Evolutionary conservation across 2,329 filamentous ascomycete genomes (phyloP), one percentile per base, ranked within the genome.

Genomic region (Exophiala aquamarina): DNA sequence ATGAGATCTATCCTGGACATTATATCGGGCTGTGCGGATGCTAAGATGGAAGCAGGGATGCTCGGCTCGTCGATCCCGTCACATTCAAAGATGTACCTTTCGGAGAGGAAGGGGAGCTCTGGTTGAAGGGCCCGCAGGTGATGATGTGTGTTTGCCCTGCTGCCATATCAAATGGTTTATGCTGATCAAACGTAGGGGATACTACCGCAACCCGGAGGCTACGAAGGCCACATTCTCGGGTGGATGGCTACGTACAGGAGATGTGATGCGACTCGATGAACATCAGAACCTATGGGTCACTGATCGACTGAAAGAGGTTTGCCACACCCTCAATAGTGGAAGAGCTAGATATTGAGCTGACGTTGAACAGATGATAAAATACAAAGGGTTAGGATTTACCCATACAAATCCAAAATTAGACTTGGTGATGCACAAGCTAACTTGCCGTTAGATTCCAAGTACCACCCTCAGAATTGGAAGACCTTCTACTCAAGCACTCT

Each of bases 231-330:
- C 86, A 0, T 82, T 34, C 13, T 34, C 92, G 52, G 58, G 71
- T 0, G 70, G 75, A 1, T 81, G 70, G 61, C 59, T 81, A 34
- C 76, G 81, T 45, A 85, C 82, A 0, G 82, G 89, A 1, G 71
- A 93, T 83, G 2, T 89, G 72, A 81, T 80, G 3, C 62, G 67
- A 3, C 74, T 84, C 13, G 76, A 82, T 42, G 32, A 23, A 14
- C 41, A 51, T 5, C 87, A 86, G 15, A 87, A 94, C 62, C 87
- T 93, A 60, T 95, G 83, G 72, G 91, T 95, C 63, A 94, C 90
- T 1, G 91, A 95, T 63, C 84, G 90, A 6, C 74, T 89, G 21
- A 89, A 88, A 71, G 74, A 73, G 41, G n/a, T n/a, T n/a, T n/a
- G n/a, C n/a, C n/a, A n/a, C n/a, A n/a, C n/a, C n/a, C n/a, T n/a